Evolutionary conservation across 2,329 filamentous ascomycete genomes (phyloP).

Genomic region (Ophiostoma piceae): DNA sequence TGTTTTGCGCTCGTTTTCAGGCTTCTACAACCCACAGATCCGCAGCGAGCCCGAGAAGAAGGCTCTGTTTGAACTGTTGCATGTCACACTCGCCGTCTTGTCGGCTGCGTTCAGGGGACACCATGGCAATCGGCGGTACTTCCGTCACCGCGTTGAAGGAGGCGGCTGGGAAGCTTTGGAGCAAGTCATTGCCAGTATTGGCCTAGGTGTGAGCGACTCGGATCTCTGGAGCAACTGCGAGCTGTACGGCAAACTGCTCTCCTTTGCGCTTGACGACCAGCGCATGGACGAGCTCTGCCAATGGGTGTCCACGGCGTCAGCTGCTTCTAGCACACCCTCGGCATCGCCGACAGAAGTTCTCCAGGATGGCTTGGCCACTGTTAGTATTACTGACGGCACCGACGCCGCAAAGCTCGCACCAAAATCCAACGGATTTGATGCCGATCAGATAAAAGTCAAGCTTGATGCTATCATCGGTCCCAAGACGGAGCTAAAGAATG

Average conservation of each 20-base stretch:
- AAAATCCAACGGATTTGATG: background rate
- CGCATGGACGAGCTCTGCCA: slow-evolving; percentile 65
- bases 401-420: background rate
- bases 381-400: background rate
- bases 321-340: background rate
- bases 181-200: slow-evolving; percentile 63
- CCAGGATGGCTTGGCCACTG: background rate
- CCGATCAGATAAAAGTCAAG: slow-evolving; percentile 33
- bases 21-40: slow-evolving; percentile 67
- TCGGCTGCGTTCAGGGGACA: slow-evolving; percentile 72
- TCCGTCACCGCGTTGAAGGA: slow-evolving; percentile 66
- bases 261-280: slow-evolving; percentile 75
- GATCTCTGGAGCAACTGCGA: slow-evolving; percentile 65
- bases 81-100: slow-evolving; percentile 67
- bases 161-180: slow-evolving; percentile 76
- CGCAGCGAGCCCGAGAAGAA: slow-evolving; percentile 58
- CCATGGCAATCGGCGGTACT: slow-evolving; percentile 82
- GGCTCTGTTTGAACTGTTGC: slow-evolving; percentile 62
- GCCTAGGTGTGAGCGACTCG: slow-evolving; percentile 58
- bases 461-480: slow-evolving; percentile 48
- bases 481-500: slow-evolving; percentile 51
- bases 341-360: background rate
- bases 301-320: slow-evolving; percentile 33
- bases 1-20: slow-evolving; percentile 64
- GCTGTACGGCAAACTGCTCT: slow-evolving; percentile 75